These are phyloP conservation scores for Arthrobotrys pseudoclavata DNA, from an alignment of 2,329 filamentous ascomycete species.

Conservation along the genomic window DNA sequence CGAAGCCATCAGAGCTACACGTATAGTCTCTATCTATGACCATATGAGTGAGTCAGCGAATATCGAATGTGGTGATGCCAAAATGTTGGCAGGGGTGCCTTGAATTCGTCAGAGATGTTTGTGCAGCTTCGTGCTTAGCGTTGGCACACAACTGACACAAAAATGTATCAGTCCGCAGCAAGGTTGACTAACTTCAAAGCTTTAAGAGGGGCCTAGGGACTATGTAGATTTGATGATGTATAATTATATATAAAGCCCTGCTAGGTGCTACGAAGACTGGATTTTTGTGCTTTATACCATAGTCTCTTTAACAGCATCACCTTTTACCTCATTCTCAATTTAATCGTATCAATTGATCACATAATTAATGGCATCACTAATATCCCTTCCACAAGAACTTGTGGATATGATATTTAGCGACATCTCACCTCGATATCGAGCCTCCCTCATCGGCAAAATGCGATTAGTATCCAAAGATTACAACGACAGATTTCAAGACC, in stretches of 20 bases:
- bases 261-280: too few relatives aligned
- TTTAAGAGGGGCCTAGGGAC: too few relatives aligned
- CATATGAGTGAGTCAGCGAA: background rate
- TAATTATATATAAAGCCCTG: too few relatives aligned
- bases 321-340: too few relatives aligned
- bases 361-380: background rate
- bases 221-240: too few relatives aligned
- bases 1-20: background rate
- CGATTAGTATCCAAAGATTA: background rate
- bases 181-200: too few relatives aligned
- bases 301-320: too few relatives aligned
- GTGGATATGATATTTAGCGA: background rate
- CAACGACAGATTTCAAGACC: background rate
- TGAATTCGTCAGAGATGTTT: background rate
- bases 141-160: background rate
- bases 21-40: background rate
- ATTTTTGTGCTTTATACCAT: too few relatives aligned
- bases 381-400: background rate
- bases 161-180: too few relatives aligned
- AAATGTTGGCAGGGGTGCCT: background rate
- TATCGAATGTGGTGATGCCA: background rate
- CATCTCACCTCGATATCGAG: background rate
- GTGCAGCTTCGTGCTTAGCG: background rate
- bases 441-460: background rate
- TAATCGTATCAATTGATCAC: background rate